Evolutionary conservation across 176 grass and related monocot species (phyloP), one percentile per base, ranked within the genome.

Genomic region (Cocos nucifera): DNA sequence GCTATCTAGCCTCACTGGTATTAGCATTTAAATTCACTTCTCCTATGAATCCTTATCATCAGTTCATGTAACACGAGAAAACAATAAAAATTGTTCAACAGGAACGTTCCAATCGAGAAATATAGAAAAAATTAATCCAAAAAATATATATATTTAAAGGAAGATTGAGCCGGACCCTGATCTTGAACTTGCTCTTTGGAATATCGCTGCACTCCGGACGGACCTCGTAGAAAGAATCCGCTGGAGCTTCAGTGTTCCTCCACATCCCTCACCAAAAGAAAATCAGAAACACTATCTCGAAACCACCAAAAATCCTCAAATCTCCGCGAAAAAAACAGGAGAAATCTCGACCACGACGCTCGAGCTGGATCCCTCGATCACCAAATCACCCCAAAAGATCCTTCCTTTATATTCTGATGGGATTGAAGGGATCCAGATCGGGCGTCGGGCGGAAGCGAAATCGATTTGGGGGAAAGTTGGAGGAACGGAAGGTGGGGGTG

Each of bases 131-230:
- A 77, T 30, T 19, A 10, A 10, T 14, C 35, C 0, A 25, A 79
- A 76, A 2, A 50, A 27, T 49, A 54, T 53, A 51, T 4, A 24
- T 19, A 63, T 44, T 23, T 23, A 44, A 44, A 14, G 35, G 35
- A 44, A 44, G 35, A 44, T 14, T 44, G 10, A 73, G 79, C 0
- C 63, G 71, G n/a, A 98, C 94, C 94, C 87, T 98, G 58, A 98
- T 98, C 74, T 98, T 98, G 72, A 98, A 98, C 63, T 93, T 98
- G 78, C 81, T 98, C 80, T 92, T 92, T 22, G 94, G 94, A 16
- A 88, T 79, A 69, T 92, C 88, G 19, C 65, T 83, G 76, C 84
- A 89, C 59, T 93, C 94, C 9, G 94, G 73, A 9, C 88, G 81
- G 32, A 88, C 71, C 71, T 84, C 81, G 66, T 98, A 98, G 70